Percentiles rank a stretch among this genome's conserved stretches.
phyloP scores from a whole-genome alignment of 805 yeast genomes.

The Starmerella floricola region DNA sequence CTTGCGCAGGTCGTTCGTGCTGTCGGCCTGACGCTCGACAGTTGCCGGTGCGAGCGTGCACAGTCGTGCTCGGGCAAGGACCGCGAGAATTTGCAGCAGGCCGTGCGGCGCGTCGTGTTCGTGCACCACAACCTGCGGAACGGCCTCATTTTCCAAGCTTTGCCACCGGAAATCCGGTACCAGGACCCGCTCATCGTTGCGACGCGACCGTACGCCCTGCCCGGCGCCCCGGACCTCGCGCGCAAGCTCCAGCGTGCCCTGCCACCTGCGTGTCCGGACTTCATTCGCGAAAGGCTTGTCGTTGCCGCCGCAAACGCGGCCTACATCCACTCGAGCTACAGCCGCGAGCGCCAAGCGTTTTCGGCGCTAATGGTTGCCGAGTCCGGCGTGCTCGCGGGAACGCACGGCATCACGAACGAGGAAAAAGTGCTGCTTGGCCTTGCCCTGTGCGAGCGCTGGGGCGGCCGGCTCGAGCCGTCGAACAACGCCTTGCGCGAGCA shows the following conservation, averaged over 20 bases:
- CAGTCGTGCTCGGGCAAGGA: no score
- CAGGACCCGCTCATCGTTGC: slow-evolving; percentile 63
- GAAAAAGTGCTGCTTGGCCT: slow-evolving; percentile 60
- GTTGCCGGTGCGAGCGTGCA: neutral
- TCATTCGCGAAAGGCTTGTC: slow-evolving; percentile 46
- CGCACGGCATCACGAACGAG: slow-evolving; percentile 63
- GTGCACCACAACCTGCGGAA: slow-evolving; percentile 71
- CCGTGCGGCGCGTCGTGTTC: slow-evolving; percentile 37
- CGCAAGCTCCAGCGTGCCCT: slow-evolving; percentile 44
- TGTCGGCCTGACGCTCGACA: slow-evolving; percentile 7
- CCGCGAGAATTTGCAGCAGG: no score
- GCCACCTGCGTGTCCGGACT: slow-evolving; percentile 46
- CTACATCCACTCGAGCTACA: slow-evolving; percentile 64
- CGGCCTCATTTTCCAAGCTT: slow-evolving; percentile 53
- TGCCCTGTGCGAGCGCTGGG: slow-evolving; percentile 71
- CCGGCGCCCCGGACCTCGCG: slow-evolving; percentile 46
- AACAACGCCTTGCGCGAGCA: slow-evolving; percentile 1
- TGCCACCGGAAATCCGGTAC: slow-evolving; percentile 44
- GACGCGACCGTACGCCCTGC: slow-evolving; percentile 59
- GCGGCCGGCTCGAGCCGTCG: slow-evolving; percentile 44
- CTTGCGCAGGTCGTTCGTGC: slow-evolving; percentile 9
- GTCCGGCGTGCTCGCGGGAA: slow-evolving; percentile 62
- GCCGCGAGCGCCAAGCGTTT: slow-evolving; percentile 63
- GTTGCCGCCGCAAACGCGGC: slow-evolving; percentile 65
- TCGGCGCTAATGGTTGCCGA: slow-evolving; percentile 63